Conservation (phyloP, 176 grass and related monocot genomes). For the Avena insularis region DNA sequence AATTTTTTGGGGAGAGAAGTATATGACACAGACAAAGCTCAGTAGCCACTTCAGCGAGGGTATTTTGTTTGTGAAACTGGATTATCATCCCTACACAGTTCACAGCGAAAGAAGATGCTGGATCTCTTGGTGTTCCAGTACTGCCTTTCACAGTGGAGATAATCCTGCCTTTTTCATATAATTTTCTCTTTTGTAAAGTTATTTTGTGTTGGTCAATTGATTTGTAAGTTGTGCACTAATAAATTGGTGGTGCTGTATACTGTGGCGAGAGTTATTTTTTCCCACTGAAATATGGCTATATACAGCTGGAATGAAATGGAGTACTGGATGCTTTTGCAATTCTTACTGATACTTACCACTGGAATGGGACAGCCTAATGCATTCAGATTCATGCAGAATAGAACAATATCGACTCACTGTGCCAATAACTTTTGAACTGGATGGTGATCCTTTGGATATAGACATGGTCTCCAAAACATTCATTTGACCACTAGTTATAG, state of each 20-base stretch:
- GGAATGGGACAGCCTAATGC: not conserved
- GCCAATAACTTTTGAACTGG: not conserved
- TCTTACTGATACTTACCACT: not conserved
- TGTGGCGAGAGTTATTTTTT: not conserved
- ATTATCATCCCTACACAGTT: conserved; percentile 12
- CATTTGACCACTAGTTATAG: not conserved
- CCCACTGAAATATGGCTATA: not conserved
- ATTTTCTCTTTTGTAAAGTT: conserved; percentile 37
- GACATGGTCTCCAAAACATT: not conserved
- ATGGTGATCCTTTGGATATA: not conserved
- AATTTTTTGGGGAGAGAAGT: conserved; percentile 42
- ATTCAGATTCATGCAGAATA: not conserved
- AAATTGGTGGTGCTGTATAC: conserved; percentile 5
- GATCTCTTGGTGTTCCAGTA: not conserved
- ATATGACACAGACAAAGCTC: conserved; percentile 32
- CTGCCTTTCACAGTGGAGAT: conserved; percentile 12
- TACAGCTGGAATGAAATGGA: not conserved
- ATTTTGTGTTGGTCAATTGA: not conserved
- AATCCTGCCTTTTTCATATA: not conserved
- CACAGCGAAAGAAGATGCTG: not conserved
- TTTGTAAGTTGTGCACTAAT: conserved; percentile 39
- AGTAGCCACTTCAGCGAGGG: not conserved
- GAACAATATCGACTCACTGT: not conserved
- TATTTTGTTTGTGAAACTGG: not conserved
- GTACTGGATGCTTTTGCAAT: not conserved